These are phyloP conservation scores for Tuctoria greenei DNA, from an alignment of 176 grass and related monocot species.

Conservation along the genomic window DNA sequence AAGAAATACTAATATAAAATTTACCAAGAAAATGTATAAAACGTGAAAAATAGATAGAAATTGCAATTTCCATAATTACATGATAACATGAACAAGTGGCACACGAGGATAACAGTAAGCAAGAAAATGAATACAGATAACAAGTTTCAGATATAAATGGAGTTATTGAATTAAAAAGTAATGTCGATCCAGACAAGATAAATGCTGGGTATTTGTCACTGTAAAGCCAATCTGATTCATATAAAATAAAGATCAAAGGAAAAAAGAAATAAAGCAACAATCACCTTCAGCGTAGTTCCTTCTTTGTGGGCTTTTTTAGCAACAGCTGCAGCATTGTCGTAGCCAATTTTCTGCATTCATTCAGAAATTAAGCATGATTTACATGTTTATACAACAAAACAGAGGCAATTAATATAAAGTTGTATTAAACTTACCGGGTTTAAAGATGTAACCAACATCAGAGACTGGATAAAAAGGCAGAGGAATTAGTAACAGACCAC, in stretches of 20 bases:
- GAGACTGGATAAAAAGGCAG: constrained; percentile 56
- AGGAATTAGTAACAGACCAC: constrained; percentile 28
- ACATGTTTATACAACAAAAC: constrained; percentile 5
- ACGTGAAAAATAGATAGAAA: not conserved
- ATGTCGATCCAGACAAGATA: not conserved
- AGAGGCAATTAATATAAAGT: not conserved
- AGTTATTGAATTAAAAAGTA: not conserved
- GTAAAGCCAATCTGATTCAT: not conserved
- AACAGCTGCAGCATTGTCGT: constrained; percentile 92
- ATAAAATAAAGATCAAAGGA: not conserved
- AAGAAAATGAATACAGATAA: not conserved
- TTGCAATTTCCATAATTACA: constrained; percentile 13
- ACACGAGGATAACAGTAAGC: not conserved
- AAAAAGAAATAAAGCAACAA: constrained; percentile 16
- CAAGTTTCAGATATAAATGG: not conserved
- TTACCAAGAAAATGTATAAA: constrained; percentile 5
- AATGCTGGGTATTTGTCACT: not conserved
- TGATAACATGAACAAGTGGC: not conserved
- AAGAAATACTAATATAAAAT: not conserved
- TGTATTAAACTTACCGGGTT: constrained; percentile 80
- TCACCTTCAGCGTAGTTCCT: constrained; percentile 96
- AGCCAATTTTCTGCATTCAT: constrained; percentile 89
- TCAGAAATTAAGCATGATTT: constrained; percentile 27
- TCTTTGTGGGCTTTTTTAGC: constrained; percentile 99
- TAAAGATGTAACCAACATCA: constrained; percentile 97